phyloP scores from a whole-genome alignment of 2,329 filamentous ascomycete genomes.

The Exophiala viscosa region DNA sequence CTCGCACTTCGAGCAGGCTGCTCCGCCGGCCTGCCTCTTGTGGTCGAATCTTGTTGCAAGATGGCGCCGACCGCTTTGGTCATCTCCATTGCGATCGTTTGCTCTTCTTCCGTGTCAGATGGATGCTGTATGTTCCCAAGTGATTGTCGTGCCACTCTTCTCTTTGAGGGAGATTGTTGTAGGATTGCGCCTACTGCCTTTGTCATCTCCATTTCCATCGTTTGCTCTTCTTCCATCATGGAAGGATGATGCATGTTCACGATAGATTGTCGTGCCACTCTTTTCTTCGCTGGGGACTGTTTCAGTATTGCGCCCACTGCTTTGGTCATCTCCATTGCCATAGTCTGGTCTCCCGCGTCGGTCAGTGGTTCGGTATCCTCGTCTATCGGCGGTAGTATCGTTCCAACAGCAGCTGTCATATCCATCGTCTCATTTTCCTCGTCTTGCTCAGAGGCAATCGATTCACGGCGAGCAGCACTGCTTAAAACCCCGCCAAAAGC shows the following conservation, averaged over 20 bases:
- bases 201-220: conserved; percentile 66
- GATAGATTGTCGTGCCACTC: background rate
- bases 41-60: conserved; percentile 37
- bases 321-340: conserved; percentile 65
- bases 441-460: conserved; percentile 25
- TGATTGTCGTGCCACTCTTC: background rate
- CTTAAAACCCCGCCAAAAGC: conserved; percentile 40
- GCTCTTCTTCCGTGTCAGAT: conserved; percentile 31
- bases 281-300: background rate
- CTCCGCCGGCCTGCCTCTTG: background rate
- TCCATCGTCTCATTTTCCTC: conserved; percentile 55
- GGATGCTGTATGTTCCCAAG: too few relatives aligned
- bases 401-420: conserved; percentile 50
- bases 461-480: conserved; percentile 3
- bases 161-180: conserved; percentile 20
- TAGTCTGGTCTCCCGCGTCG: conserved; percentile 44
- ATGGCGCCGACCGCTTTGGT: conserved; percentile 63
- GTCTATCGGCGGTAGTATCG: conserved; percentile 40
- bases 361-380: conserved; percentile 37
- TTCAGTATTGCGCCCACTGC: conserved; percentile 61
- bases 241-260: too few relatives aligned
- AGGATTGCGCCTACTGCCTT: conserved; percentile 61
- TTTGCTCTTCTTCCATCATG: conserved; percentile 37
- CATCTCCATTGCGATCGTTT: conserved; percentile 64
- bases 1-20: conserved; percentile 3